Base-by-base conservation (phyloP, 306 rosid genomes). In the Morella rubra region DNA sequence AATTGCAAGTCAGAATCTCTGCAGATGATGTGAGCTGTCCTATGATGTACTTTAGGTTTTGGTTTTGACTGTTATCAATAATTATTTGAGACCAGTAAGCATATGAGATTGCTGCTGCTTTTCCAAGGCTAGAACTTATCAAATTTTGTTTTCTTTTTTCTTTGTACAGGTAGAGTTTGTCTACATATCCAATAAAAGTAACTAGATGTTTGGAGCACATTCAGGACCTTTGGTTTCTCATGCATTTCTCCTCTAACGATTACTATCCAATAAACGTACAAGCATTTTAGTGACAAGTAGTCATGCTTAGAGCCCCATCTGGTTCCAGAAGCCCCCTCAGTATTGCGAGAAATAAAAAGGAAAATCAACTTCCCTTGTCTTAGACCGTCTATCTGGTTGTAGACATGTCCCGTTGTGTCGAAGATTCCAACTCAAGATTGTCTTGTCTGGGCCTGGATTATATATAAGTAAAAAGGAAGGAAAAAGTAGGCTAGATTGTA, bases 11-110 rank as follows among this genome's bases (percentile, higher is more conserved):
- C 77, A 87, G 88, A 85, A 90, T 95, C 76, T 95, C 98, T 49
- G 93, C 93, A 53, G 98, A 92, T 79, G 96, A 90, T 85, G 98
- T 92, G 86, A 90, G 98, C 87, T 79, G 16, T 71, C 81, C 40
- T 74, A 6, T 67, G 24, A 77, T 56, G 32, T 44, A 51, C 73
- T 73, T 65, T 64, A 55, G 71, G 46, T 16, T 19, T 72, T 56
- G 55, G 50, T 64, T 27, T n/a, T 13, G 14, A 14, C 19, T 3
- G 32, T 27, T 42, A 44, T 65, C 27, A 1, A 65, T 40, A 41
- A 42, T 65, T 40, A 65, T 18, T 6, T 42, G 8, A 62, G 50
- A 42, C 71, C 42, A 15, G 50, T 42, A 9, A 6, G 16, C 7
- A 4, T 9, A 8, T 18, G 71, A 15, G 14, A 41, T 65, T 65